A percentile compares a stretch with the other conserved stretches of the same genome.
Conservation (phyloP, 177 flowering plant species). For the Vitis hybrid region DNA sequence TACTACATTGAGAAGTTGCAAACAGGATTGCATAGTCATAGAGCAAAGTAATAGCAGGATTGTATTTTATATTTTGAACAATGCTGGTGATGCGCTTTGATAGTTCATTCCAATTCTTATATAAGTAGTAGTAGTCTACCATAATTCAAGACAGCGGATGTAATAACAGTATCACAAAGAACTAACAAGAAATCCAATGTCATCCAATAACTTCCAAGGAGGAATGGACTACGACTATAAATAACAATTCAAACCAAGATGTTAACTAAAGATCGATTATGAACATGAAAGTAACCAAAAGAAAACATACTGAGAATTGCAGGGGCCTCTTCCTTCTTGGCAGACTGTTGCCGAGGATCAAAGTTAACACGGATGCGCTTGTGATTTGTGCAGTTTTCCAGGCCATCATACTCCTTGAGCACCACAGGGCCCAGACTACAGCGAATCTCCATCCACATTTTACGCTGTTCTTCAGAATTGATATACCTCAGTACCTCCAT, state of each 20-base stretch:
- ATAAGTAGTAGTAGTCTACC: no score
- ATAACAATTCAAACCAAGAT: background rate
- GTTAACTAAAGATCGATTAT: background rate
- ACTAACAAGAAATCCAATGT: no score
- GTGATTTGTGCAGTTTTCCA: conserved; percentile 32
- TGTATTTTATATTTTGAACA: no score
- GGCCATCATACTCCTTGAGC: conserved; percentile 41
- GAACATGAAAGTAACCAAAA: background rate
- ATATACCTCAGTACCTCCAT: conserved; percentile 62
- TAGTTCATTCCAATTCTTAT: no score
- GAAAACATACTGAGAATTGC: conserved; percentile 28
- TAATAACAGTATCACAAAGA: no score
- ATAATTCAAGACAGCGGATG: no score
- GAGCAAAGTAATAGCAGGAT: no score
- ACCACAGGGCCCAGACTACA: conserved; percentile 47
- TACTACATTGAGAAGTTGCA: no score
- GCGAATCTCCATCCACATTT: conserved; percentile 60
- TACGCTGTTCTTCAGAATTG: conserved; percentile 43
- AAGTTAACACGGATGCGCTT: conserved; percentile 20
- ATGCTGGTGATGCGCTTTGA: no score
- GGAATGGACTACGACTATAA: background rate
- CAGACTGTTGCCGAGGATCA: conserved; percentile 24
- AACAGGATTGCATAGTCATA: no score
- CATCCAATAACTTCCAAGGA: no score
- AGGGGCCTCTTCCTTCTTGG: conserved; percentile 16